Evolutionary conservation across 495 filamentous ascomycete genomes (phyloP), one percentile per base, ranked within the genome.

Genomic region (Articulospora tetracladia): DNA sequence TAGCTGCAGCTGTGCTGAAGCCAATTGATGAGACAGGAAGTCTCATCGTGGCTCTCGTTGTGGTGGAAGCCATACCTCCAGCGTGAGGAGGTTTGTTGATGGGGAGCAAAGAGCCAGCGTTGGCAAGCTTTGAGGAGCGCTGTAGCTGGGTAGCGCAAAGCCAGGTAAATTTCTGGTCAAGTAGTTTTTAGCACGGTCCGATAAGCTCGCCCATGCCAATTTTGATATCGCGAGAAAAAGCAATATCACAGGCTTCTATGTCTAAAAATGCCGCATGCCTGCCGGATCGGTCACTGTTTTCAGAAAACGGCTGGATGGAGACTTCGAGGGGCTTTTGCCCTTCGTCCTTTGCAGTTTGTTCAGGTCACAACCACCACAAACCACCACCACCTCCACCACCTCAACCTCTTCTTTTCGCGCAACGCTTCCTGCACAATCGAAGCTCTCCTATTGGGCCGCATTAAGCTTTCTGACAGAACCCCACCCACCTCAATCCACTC

Each of bases 1-100:
- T 32, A 32, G 57, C 27, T 55, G 57, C 36, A 22, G 57, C 28
- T 8, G 25, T 24, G 11, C 47, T 36, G 23, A 63, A 59, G 39
- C 27, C 64, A 65, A 65, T 65, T 64, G 67, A 66, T 46, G 66
- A 57, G 25, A 51, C 39, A 10, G 48, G 47, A 25, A 61, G 52
- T 53, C 53, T 61, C 53, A 61, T 60, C 57, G 53, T 51, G 27
- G 63, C 62, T 66, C 61, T 63, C 32, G 60, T 58, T 19, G 58
- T 48, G 28, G 53, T 46, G 23, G 64, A 60, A 17, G 60, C 57
- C 65, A 67, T 67, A 20, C 53, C 52, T 58, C 54, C 55, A 27
- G 54, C 46, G 56, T 26, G 46, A 17, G 64, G 32, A 58, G 20
- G 44, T 54, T n/a, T 7, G 20, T 50, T 50, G 23, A n/a, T 12